Percentiles rank a stretch among this genome's conserved stretches.
Conservation (phyloP, 2,329 filamentous ascomycete genomes). For the Magnaporthales sp. region DNA sequence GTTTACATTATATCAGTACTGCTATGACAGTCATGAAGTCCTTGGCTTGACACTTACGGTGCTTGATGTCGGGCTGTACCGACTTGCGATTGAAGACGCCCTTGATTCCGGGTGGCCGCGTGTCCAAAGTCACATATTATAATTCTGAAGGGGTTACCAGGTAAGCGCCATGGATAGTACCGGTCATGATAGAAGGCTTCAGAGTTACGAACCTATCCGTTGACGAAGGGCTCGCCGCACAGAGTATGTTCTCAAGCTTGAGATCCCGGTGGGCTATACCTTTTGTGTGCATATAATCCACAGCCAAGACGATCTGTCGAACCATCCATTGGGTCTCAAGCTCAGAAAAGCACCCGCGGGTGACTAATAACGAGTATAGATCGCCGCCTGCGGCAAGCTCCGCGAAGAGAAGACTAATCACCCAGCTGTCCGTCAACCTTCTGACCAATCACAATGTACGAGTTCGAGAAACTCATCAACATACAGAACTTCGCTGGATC, state of each 20-base stretch:
- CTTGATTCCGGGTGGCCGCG: conserved; percentile 31
- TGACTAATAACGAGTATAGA: conserved; percentile 37
- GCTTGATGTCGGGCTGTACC: conserved; percentile 40
- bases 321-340: conserved; percentile 36
- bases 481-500: background rate
- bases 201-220: background rate
- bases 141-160: conserved; percentile 26
- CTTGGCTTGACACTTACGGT: conserved; percentile 30
- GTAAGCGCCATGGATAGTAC: background rate
- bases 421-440: background rate
- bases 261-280: conserved; percentile 29
- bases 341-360: conserved; percentile 27
- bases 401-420: conserved; percentile 42
- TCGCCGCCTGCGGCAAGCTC: conserved; percentile 49
- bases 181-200: too few relatives aligned
- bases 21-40: background rate
- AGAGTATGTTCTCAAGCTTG: conserved; percentile 45
- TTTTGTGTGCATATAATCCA: background rate
- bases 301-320: conserved; percentile 34
- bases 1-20: conserved; percentile 1
- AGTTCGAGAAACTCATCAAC: background rate
- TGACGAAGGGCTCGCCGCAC: conserved; percentile 30
- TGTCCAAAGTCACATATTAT: conserved; percentile 45
- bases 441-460: background rate
- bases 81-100: conserved; percentile 32